Percentiles rank a stretch among this genome's conserved stretches.
phyloP scores from a whole-genome alignment of 257 asterid species.

The Osmanthus fragrans region DNA sequence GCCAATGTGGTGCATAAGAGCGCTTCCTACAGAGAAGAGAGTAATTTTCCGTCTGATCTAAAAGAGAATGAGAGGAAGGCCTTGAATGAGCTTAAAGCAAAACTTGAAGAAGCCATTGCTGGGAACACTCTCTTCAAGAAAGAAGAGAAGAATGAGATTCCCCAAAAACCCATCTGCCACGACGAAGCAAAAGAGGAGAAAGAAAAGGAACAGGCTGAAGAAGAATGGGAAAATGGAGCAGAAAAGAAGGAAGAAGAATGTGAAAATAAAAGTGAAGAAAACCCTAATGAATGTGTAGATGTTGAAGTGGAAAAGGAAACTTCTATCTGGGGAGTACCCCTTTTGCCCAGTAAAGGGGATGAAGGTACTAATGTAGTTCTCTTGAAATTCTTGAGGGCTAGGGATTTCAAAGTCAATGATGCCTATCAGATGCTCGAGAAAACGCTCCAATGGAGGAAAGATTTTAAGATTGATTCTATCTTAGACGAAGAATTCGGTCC shows the following conservation, averaged over 20 bases:
- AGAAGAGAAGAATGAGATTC: constrained; percentile 27
- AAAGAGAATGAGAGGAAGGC: constrained; percentile 70
- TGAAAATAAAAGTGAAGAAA: constrained; percentile 8
- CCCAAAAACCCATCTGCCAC: constrained; percentile 2
- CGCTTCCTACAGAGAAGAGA: constrained; percentile 82
- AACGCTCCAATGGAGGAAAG: constrained; percentile 75
- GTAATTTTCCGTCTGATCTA: constrained; percentile 63
- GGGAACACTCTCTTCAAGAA: constrained; percentile 50
- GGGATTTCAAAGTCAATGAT: constrained; percentile 69
- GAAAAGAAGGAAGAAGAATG: constrained; percentile 17
- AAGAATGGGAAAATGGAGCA: constrained; percentile 21
- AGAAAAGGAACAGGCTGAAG: constrained; percentile 4
- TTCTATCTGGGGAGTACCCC: constrained; percentile 77
- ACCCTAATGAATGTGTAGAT: constrained; percentile 5
- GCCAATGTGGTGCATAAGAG: constrained; percentile 52
- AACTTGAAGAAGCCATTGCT: constrained; percentile 65
- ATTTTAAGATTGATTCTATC: constrained; percentile 52
- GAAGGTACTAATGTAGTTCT: constrained; percentile 63
- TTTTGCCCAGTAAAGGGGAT: constrained; percentile 57
- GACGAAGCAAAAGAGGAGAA: constrained; percentile 26
- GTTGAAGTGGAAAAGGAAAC: constrained; percentile 37
- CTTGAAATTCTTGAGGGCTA: constrained; percentile 69
- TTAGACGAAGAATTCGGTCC: constrained; percentile 54
- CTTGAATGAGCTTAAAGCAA: constrained; percentile 54
- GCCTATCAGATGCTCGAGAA: constrained; percentile 66